Evolutionary conservation across 495 filamentous ascomycete genomes (phyloP), one percentile per base, ranked within the genome.

Genomic region (Thozetella sp.): DNA sequence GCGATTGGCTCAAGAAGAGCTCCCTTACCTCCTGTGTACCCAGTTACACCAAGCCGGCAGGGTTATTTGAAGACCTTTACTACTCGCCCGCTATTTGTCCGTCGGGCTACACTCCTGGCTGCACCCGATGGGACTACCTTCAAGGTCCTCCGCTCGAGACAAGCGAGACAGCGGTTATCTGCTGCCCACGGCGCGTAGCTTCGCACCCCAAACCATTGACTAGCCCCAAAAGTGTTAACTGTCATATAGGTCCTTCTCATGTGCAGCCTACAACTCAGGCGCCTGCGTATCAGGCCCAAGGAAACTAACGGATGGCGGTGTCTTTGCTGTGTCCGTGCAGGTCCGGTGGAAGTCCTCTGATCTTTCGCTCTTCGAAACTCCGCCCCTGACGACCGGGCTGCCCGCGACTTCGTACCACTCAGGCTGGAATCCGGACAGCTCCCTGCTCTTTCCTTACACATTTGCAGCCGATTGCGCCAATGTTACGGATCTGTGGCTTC

Each of bases 61-160:
- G 43, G 46, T 65, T 59, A 50, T 59, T 51, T 20, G 52, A 58
- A 17, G 62, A 56, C 13, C 61, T 53, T 23, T 65, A 62, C 24
- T 65, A 65, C 43, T 65, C 63, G 10, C 63, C 63, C 22, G 59
- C 63, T 23, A 56, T 62, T 40, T 62, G 59, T 27, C 57, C 61
- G 3, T 62, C 53, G 25, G 60, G 60, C 11, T 65, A 53, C 22
- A 62, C 63, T 10, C 43, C 59, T 2, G 56, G 60, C 22, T 65
- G 56, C n/a, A 62, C 63, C 17, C 53, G 63, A 51, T 65, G 54
- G 34, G 37, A 54, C 2, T n/a, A 48, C 25, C 37, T 24, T 15
- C 63, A 65, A 57, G 63, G 63, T 2, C 63, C 63, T 3, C 20
- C 51, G 15, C 30, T 37, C 6, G 6, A 37, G 15, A 37, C 30